Percentiles rank a stretch among this genome's conserved stretches.
Conservation (phyloP, 768 basidiomycete species). For the Pleurotus eryngii region DNA sequence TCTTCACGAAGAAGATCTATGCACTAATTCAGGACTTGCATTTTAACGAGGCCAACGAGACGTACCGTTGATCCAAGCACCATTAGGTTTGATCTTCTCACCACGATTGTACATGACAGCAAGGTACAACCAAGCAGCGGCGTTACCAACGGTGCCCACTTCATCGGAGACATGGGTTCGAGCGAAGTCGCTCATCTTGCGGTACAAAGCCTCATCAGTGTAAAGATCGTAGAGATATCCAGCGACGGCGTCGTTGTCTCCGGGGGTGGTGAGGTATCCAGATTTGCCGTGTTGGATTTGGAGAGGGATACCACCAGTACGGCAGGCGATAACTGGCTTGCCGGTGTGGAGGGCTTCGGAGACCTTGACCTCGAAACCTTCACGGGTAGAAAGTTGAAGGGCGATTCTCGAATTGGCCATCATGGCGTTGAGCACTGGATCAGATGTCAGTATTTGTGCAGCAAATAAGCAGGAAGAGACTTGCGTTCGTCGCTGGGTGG, state of each 20-base stretch:
- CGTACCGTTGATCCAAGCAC: constrained; percentile 74
- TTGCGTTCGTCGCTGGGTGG: constrained; percentile 83
- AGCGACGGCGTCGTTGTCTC: constrained; percentile 75
- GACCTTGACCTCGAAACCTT: constrained; percentile 97
- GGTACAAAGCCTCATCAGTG: constrained; percentile 69
- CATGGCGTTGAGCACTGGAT: constrained; percentile 77
- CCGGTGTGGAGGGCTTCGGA: constrained; percentile 92
- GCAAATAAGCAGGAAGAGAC: constrained; percentile 20
- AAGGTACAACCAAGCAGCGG: constrained; percentile 57
- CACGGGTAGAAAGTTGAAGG: constrained; percentile 87
- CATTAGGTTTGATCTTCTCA: constrained; percentile 73
- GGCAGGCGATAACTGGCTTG: constrained; percentile 79
- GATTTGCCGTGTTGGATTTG: constrained; percentile 87
- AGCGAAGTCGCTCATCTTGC: constrained; percentile 62
- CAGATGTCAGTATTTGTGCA: constrained; percentile 2
- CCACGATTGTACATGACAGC: constrained; percentile 81
- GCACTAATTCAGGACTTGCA: not conserved
- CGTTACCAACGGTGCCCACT: constrained; percentile 81
- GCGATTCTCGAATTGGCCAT: constrained; percentile 89
- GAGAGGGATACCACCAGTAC: constrained; percentile 91
- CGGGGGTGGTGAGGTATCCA: constrained; percentile 78
- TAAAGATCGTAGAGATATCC: constrained; percentile 72
- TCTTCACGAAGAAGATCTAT: constrained; percentile 64
- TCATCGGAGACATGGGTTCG: constrained; percentile 80
- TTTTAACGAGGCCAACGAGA: not conserved